Base-by-base conservation (phyloP, 192 early-diverging fungal species). In the Coemansia umbellata region DNA sequence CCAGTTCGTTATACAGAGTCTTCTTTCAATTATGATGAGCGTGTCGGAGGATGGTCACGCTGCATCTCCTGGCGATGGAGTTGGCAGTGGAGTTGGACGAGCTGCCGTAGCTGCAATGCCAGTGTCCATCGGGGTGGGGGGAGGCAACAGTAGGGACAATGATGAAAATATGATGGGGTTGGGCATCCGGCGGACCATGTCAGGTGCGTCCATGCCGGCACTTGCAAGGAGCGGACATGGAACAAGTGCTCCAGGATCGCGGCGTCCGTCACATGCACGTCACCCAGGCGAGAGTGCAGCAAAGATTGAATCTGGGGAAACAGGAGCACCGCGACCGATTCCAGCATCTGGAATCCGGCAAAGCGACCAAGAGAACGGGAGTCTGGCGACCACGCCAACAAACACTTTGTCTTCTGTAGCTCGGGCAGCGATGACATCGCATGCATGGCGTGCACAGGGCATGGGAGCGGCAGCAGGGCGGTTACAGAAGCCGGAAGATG, bases 21-120 rank as follows among this genome's bases (percentile, higher is more conserved):
- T 78, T 32, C 22, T 71, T 36, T 55, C 36, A 10, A 59, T 60
- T 9, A 55, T 78, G 68, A 49, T 52, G 45, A 50, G 59, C 15
- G 50, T 42, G 3, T 53, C 67, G 2, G 60, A 66, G 39, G 63
- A 66, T 10, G 43, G 48, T 8, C 35, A 27, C 17, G 55, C 37
- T 8, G 24, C 30, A 22, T 36, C 31, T 3, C 14, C 32, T 32
- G 40, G 44, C 28, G 24, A 7, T 22, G 39, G 24, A 3, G 18
- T 6, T 43, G 40, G 24, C 36, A n/a, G 23, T 10, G 11, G 36
- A 5, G 35, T 21, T 28, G 27, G 8, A 31, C 39, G 39, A 8
- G 18, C 39, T 4, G 18, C 18, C 23, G 18, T 41, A 21, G 26
- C 36, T 50, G 31, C 48, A 6, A n/a, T n/a, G n/a, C n/a, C n/a